These are phyloP conservation scores for Trichoderma koningii DNA, from an alignment of 2,329 filamentous ascomycete species.

Conservation along the genomic window DNA sequence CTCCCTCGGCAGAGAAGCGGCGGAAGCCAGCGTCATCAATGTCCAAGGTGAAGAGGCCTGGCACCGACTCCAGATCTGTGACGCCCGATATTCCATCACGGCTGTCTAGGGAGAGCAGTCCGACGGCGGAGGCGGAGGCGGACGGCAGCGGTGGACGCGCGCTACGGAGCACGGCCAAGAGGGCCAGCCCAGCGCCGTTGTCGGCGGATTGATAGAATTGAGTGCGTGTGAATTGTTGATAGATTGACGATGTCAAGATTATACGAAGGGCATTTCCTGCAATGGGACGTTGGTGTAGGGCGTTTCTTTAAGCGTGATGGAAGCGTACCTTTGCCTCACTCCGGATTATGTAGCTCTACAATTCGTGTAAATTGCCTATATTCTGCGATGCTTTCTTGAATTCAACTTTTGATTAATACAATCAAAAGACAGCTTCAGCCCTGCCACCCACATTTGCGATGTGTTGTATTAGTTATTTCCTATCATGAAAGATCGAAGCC, in stretches of 20 bases:
- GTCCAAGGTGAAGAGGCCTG: slow-evolving; percentile 47
- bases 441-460: not conserved
- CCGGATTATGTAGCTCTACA: not conserved
- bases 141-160: slow-evolving; percentile 32
- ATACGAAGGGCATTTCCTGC: slow-evolving; percentile 13
- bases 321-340: not conserved
- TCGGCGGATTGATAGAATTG: slow-evolving; percentile 15
- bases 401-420: slow-evolving; percentile 5
- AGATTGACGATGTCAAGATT: slow-evolving; percentile 11
- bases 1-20: slow-evolving; percentile 54
- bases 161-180: slow-evolving; percentile 33
- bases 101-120: slow-evolving; percentile 52
- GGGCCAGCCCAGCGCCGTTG: slow-evolving; percentile 28
- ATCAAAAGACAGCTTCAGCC: not conserved
- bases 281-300: slow-evolving; percentile 8
- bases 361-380: not conserved
- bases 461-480: too few species aligned
- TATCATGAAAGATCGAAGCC: not conserved
- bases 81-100: slow-evolving; percentile 59
- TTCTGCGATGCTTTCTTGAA: not conserved
- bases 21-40: slow-evolving; percentile 51
- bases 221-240: not conserved
- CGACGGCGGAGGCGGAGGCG: slow-evolving; percentile 31
- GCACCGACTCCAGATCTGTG: slow-evolving; percentile 53
- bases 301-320: slow-evolving; percentile 20